Base-by-base conservation (phyloP, 495 filamentous ascomycete species). In the Entonaema liquescens region DNA sequence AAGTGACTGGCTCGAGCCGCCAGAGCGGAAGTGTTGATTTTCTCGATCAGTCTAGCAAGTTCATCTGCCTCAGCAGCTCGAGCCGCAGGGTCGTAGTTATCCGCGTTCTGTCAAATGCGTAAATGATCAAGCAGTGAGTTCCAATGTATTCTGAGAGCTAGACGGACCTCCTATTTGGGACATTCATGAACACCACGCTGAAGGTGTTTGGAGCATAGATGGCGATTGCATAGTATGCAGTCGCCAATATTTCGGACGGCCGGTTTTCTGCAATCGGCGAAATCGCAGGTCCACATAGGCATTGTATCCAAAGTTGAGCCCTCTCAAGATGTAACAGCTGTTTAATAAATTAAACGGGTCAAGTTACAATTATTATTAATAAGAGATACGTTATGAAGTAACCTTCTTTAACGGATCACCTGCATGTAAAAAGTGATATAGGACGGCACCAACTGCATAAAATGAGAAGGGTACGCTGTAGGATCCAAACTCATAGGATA, bases 401-500 rank as follows among this genome's bases (percentile, higher is more conserved):
- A 33, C 31, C 31, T 33, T 33, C 31, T 9, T 33, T 33, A 33
- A 33, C 5, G 31, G 11, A 33, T 33, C 31, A 33, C 6, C 31
- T 33, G 31, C 31, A 33, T 33, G 6, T 5, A 33, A 33, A 33
- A 62, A 53, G 31, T 1, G 31, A 33, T 7, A 33, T 2, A 33
- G 31, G 31, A 33, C 31, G 1, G 31, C 11, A 33, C 31, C 31
- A 33, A 33, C 31, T 7, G 31, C 31, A 33, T 33, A 33, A 33
- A 9, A 33, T 33, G 5, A 33, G 6, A 33, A 33, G 31, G 31
- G 31, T 7, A 33, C 31, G 31, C 31, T 33, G 31, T 33, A 9
- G 31, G 31, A 33, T 33, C 5, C 11, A 33, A 33, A 33, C 31
- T 33, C 11, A 33, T 33, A 33, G 31, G 70, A 40, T 40, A 69